Base-by-base conservation (phyloP, 805 yeast species). In the Saccharomyces paradoxus region DNA sequence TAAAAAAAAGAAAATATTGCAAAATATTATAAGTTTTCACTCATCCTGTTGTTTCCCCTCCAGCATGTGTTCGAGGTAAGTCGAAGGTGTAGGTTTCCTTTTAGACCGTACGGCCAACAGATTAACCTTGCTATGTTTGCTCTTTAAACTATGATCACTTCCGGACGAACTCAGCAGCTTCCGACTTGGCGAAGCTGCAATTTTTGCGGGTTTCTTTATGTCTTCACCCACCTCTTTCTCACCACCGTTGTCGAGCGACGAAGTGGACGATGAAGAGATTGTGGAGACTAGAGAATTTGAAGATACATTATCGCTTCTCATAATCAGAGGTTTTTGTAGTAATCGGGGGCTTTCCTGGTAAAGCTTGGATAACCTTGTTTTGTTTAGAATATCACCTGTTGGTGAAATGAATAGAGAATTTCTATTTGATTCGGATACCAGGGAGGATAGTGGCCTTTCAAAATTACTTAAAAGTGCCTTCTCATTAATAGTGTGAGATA, bases 391-490 rank as follows among this genome's bases (percentile, higher is more conserved):
- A 61, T 85, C 89, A n/a, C 83, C 85, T 0, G 94, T 87, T 30
- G 96, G 95, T 2, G 92, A 86, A 53, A 86, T 79, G 68, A 84
- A 87, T 79, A 83, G 77, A 12, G 74, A 69, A 58, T 65, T 65
- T 58, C 71, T 70, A 61, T 32, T 55, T 53, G 28, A n/a, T 4
- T 14, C 31, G 13, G 26, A 22, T 31, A 31, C 29, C 8, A 49
- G 10, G 6, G 14, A 12, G 7, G 14, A 31, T 8, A 27, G 8
- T 8, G 24, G 44, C 5, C 24, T 31, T 48, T 27, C 32, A 6
- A 49, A 28, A 37, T 24, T 26, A 27, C 14, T 50, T 26, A 17
- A 21, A 8, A 24, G 10, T 41, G 24, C 12, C n/a, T 50, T 26
- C n/a, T 44, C 22, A 12, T 26, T 29, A 8, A 9, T 8, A 21